These are phyloP conservation scores for Ogataea henricii DNA, from an alignment of 805 yeast species.

Conservation along the genomic window DNA sequence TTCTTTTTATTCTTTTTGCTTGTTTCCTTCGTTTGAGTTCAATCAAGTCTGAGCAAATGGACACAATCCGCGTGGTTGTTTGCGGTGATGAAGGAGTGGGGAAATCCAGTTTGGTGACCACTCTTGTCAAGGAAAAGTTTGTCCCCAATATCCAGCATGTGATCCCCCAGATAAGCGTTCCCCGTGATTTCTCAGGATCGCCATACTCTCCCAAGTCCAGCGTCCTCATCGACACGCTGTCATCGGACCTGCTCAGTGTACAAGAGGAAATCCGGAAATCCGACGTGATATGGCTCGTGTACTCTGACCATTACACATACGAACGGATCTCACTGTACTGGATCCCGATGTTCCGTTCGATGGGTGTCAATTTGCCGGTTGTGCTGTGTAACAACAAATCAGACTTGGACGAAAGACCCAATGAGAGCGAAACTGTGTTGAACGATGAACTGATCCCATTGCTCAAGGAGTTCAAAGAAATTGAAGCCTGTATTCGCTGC, in stretches of 20 bases:
- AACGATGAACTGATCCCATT: constrained; percentile 85
- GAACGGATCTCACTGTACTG: constrained; percentile 90
- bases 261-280: constrained; percentile 79
- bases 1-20: neutral
- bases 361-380: constrained; percentile 94
- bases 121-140: constrained; percentile 79
- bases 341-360: constrained; percentile 89
- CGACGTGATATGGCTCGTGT: constrained; percentile 92
- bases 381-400: constrained; percentile 78
- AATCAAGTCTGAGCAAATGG: constrained; percentile 26
- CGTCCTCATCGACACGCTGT: constrained; percentile 76
- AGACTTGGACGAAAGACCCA: constrained; percentile 31
- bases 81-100: constrained; percentile 96
- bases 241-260: constrained; percentile 60
- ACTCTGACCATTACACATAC: constrained; percentile 91
- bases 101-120: constrained; percentile 74
- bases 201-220: constrained; percentile 65
- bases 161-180: constrained; percentile 82
- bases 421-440: constrained; percentile 49
- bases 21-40: neutral
- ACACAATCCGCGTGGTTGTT: constrained; percentile 75
- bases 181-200: constrained; percentile 64
- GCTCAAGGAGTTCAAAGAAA: constrained; percentile 87
- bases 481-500: constrained; percentile 87
- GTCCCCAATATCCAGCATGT: constrained; percentile 76